phyloP scores from a whole-genome alignment of 495 filamentous ascomycete species.

The Aspergillus leporis region DNA sequence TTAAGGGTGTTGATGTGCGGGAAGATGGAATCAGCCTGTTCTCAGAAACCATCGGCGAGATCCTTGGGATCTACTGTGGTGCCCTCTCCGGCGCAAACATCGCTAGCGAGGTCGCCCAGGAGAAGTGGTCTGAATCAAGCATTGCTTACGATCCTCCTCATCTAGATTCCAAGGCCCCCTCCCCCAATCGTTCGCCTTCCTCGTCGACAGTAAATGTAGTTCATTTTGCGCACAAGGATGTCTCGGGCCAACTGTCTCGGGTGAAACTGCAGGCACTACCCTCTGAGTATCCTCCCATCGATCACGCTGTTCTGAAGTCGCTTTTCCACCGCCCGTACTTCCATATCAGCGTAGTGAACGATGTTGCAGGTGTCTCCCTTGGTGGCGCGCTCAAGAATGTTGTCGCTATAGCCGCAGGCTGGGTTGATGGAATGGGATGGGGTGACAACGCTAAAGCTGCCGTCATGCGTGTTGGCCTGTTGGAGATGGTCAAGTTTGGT shows the following conservation, averaged over 20 bases:
- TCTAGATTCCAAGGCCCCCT: slow-evolving; percentile 72
- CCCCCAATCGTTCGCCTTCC: slow-evolving; percentile 59
- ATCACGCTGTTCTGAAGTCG: slow-evolving; percentile 72
- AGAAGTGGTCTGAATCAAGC: slow-evolving; percentile 96
- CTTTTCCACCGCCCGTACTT: slow-evolving; percentile 98
- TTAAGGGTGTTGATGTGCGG: slow-evolving; percentile 94
- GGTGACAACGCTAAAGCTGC: slow-evolving; percentile 97
- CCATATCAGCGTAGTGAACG: slow-evolving; percentile 86
- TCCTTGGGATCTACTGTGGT: slow-evolving; percentile 93
- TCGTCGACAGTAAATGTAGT: slow-evolving; percentile 59
- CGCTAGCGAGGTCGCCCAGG: slow-evolving; percentile 87
- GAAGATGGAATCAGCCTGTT: slow-evolving; percentile 81
- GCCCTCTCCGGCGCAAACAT: slow-evolving; percentile 97
- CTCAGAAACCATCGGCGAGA: slow-evolving; percentile 90
- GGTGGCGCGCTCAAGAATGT: slow-evolving; percentile 97
- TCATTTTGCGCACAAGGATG: slow-evolving; percentile 64
- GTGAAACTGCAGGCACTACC: slow-evolving; percentile 73
- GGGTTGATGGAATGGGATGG: slow-evolving; percentile 94
- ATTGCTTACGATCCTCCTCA: slow-evolving; percentile 92
- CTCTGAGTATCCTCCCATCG: slow-evolving; percentile 74
- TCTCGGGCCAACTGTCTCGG: slow-evolving; percentile 58
- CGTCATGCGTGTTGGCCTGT: slow-evolving; percentile 90
- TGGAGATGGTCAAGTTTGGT: slow-evolving; percentile 95
- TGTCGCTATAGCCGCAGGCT: slow-evolving; percentile 90
- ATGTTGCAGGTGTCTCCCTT: slow-evolving; percentile 94